These are phyloP conservation scores for Osmanthus fragrans DNA, from an alignment of 257 asterid genomes.

Conservation along the genomic window DNA sequence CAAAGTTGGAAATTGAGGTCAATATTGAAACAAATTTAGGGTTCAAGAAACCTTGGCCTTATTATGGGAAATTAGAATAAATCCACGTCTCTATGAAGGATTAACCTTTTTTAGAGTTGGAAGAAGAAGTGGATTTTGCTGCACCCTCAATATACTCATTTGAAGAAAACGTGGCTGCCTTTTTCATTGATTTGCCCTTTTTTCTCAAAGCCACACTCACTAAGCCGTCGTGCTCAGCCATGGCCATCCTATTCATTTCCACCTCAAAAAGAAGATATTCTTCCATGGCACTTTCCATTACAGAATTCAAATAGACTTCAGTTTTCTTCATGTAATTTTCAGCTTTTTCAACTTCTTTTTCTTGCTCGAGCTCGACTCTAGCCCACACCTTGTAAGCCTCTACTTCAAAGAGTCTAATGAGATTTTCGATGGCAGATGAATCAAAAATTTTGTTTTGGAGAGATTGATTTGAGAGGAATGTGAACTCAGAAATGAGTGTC, in stretches of 20 bases:
- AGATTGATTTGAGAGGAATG: slow-evolving; percentile 60
- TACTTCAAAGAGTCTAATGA: slow-evolving; percentile 75
- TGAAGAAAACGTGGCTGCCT: slow-evolving; percentile 60
- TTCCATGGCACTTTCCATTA: slow-evolving; percentile 90
- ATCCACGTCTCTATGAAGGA: slow-evolving; percentile 52
- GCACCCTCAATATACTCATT: slow-evolving; percentile 82
- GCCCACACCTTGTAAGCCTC: slow-evolving; percentile 96
- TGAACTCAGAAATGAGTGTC: slow-evolving; percentile 67
- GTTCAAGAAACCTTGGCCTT: neutral
- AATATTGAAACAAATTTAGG: neutral
- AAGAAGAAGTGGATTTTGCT: slow-evolving; percentile 61
- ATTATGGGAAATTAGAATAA: neutral
- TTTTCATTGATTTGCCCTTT: slow-evolving; percentile 62
- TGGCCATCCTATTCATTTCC: slow-evolving; percentile 56
- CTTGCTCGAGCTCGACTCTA: slow-evolving; percentile 60
- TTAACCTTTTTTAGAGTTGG: slow-evolving; percentile 73
- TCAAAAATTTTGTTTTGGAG: slow-evolving; percentile 73
- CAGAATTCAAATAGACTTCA: slow-evolving; percentile 66
- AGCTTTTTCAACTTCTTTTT: slow-evolving; percentile 38
- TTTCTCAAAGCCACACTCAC: slow-evolving; percentile 53
- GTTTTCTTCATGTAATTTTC: slow-evolving; percentile 41
- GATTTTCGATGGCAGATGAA: slow-evolving; percentile 67
- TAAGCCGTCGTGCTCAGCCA: slow-evolving; percentile 50
- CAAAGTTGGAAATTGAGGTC: neutral
- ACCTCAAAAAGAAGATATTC: slow-evolving; percentile 73